Evolutionary conservation across 768 basidiomycete genomes (phyloP), one percentile per base, ranked within the genome.

Genomic region (Mycena rebaudengoi): DNA sequence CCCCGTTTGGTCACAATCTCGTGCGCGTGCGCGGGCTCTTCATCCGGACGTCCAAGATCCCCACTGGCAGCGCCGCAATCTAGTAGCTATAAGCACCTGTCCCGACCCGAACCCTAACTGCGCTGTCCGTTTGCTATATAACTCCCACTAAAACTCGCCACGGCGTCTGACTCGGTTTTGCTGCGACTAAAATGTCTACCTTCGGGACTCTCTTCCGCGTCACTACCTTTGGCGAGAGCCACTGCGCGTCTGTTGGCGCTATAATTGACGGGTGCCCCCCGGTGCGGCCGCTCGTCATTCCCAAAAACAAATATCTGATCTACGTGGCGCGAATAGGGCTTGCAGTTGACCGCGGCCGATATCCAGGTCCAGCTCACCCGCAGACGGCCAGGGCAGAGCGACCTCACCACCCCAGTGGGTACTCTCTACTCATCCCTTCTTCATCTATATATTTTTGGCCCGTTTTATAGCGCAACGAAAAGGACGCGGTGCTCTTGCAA

Each of bases 231-330:
- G 98, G 98, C 62, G 98, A 99, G 82, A 95, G 93, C 66, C 98
- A 99, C 76, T 98, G 98, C 75, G 88, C 93, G 29, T 96, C 95
- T 14, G 98, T 99, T 33, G 98, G 98, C 14, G 95, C 94, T 33
- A 98, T 99, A 77, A 89, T 99, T 71, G 98, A 99, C 74, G 98
- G 98, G 32, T 95, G 95, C 68, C 97, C 97, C 54, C 97, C 97
- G 37, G 97, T 98, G 28, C 43, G 59, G 29, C 77, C 59, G 88
- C 78, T 14, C 55, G 60, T 50, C 44, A 57, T 69, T 33, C 35
- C 25, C 32, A 55, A 14, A 30, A 20, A 50, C 33, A 18, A 39
- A 44, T 20, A 8, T 37, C 46, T 53, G 14, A 32, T 30, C 28
- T 13, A 46, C 25, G 40, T 25, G 20, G 5, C 16, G 37, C 12